A percentile compares a stretch with the other conserved stretches of the same genome.
phyloP scores from a whole-genome alignment of 495 filamentous ascomycete genomes.

The Podospora appendiculata region DNA sequence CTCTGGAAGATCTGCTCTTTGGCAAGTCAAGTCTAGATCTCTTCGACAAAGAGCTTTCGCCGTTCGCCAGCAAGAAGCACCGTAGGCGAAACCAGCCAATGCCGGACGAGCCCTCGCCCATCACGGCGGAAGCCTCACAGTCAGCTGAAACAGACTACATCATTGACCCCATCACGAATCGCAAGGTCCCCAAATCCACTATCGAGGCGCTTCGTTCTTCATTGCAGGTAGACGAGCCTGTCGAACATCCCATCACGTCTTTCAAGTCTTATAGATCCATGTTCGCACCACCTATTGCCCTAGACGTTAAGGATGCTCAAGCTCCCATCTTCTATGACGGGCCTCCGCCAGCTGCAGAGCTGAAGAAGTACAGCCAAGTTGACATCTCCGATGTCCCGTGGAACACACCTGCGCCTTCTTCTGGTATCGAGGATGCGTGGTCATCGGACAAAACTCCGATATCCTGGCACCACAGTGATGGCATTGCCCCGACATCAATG shows the following conservation, averaged over 20 bases:
- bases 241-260: conserved; percentile 21
- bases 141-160: conserved; percentile 27
- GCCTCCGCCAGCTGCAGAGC: conserved; percentile 27
- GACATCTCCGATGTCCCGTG: conserved; percentile 21
- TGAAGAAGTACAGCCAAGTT: conserved; percentile 26
- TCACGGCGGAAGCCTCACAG: not conserved
- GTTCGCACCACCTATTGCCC: conserved; percentile 18
- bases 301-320: conserved; percentile 9
- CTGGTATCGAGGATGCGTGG: no score
- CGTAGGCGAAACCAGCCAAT: not conserved
- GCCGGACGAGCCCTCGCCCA: not conserved
- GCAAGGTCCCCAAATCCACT: conserved; percentile 31
- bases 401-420: not conserved
- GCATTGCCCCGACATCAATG: conserved; percentile 4
- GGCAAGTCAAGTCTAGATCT: conserved; percentile 1
- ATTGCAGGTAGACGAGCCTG: no score
- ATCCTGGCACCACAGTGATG: conserved; percentile 15
- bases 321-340: conserved; percentile 25
- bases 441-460: not conserved
- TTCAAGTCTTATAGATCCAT: conserved; percentile 34
- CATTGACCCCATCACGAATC: conserved; percentile 57
- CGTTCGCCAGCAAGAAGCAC: conserved; percentile 3
- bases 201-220: no score
- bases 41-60: not conserved
- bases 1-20: conserved; percentile 25